These are phyloP conservation scores for Wickerhamiella parazyma DNA, from an alignment of 805 yeast species.

Conservation along the genomic window DNA sequence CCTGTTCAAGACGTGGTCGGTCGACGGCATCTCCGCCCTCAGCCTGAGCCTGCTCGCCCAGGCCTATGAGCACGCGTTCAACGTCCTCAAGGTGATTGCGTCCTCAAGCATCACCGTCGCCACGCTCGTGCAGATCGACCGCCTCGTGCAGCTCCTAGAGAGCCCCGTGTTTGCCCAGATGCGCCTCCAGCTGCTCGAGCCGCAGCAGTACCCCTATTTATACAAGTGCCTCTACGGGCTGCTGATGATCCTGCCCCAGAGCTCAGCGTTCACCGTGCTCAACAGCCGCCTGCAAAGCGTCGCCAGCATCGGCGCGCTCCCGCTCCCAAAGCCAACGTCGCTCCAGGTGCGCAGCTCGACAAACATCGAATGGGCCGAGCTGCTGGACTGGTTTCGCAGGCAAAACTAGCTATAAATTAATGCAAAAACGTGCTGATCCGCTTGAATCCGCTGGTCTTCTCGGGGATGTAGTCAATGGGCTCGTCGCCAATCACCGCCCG, in stretches of 20 bases:
- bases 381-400: slow-evolving; percentile 36
- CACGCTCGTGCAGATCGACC: slow-evolving; percentile 73
- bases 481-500: slow-evolving; percentile 5
- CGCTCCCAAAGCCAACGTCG: slow-evolving; percentile 18
- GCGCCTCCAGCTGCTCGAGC: slow-evolving; percentile 78
- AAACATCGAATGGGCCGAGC: slow-evolving; percentile 29
- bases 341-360: slow-evolving; percentile 13
- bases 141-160: slow-evolving; percentile 78
- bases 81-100: slow-evolving; percentile 67
- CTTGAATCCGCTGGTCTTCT: background rate
- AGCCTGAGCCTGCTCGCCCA: slow-evolving; percentile 77
- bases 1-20: slow-evolving; percentile 82
- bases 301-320: slow-evolving; percentile 26
- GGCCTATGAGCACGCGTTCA: slow-evolving; percentile 74
- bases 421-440: slow-evolving; percentile 2
- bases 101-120: slow-evolving; percentile 70
- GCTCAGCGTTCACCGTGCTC: slow-evolving; percentile 72
- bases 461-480: background rate
- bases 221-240: slow-evolving; percentile 85
- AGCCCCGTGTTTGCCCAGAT: slow-evolving; percentile 83
- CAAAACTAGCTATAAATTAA: slow-evolving; percentile 26
- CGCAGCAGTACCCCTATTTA: slow-evolving; percentile 63
- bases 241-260: slow-evolving; percentile 87
- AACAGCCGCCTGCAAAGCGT: slow-evolving; percentile 61
- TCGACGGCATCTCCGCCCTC: slow-evolving; percentile 76